These are phyloP conservation scores for Fragaria ananassa DNA, from an alignment of 306 rosid genomes.

Conservation along the genomic window DNA sequence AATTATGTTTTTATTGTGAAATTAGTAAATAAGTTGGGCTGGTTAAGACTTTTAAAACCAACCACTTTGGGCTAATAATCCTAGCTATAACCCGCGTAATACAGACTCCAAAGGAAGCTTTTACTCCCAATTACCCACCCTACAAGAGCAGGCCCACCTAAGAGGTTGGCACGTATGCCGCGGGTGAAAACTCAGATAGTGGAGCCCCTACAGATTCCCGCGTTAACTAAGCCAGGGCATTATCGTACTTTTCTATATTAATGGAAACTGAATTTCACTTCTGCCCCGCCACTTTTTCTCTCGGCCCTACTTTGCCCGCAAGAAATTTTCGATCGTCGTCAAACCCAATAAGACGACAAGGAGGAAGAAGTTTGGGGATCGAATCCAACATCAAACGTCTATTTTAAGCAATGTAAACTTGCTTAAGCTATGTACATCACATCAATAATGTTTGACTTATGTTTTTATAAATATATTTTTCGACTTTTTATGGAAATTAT, in stretches of 20 bases:
- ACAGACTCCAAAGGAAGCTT: not conserved
- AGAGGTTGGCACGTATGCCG: not conserved
- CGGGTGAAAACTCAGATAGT: not conserved
- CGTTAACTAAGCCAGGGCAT: not conserved
- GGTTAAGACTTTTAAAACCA: slow-evolving; percentile 8
- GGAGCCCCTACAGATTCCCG: not conserved
- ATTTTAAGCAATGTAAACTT: not conserved
- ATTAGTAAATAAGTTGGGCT: slow-evolving; percentile 5
- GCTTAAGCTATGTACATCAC: not conserved
- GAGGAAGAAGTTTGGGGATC: not conserved
- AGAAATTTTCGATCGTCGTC: not conserved
- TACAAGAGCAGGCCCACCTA: not conserved
- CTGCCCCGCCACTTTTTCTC: not conserved
- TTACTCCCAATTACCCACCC: not conserved
- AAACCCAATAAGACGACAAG: not conserved
- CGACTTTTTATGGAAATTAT: too few relatives aligned
- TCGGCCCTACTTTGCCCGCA: not conserved
- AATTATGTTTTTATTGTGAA: not conserved
- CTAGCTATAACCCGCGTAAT: not conserved
- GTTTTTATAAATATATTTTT: not conserved
- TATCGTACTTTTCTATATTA: not conserved
- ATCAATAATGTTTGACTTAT: not conserved
- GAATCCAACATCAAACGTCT: not conserved
- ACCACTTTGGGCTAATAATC: slow-evolving; percentile 1
- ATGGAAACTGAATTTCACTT: not conserved